Base-by-base conservation (phyloP, 1,284 basidiomycete genomes). In the Naganishia liquefaciens region DNA sequence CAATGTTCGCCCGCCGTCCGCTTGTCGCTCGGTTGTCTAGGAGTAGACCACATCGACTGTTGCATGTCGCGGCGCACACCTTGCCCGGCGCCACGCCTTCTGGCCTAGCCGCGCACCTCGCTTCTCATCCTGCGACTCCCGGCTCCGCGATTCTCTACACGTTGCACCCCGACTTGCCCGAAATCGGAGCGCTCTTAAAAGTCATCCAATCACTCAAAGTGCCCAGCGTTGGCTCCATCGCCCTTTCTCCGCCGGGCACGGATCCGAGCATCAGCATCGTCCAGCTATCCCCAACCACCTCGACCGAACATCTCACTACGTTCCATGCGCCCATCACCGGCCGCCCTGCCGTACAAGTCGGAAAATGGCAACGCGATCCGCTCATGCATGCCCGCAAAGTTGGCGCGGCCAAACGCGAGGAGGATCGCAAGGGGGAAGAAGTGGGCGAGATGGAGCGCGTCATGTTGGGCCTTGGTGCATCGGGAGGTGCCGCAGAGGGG, bases 261-360 rank as follows among this genome's bases (percentile, higher is more conserved):
- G 11, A 40, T 10, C 23, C 40, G 17, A 46, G 46, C 30, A 43
- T 76, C 13, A 70, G 72, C 17, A 61, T 79, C 11, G 74, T 73
- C 6, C 71, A 72, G 2, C 72, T 77, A 44, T 63, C 68, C 5
- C 68, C 69, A 2, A 50, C 60, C 25, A 47, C 28, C n/a, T 40
- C 61, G 2, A 15, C 30, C 10, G 64, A 66, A 23, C 60, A 53
- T 0, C 40, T 68, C 19, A 51, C 62, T n/a, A 64, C 40, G 69
- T 73, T 68, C 67, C 68, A 69, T 49, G 68, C 65, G 5, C 69
- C 50, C 13, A 60, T 69, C 9, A 63, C 64, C 0, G 77, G 77
- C 0, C 62, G 76, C 25, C 73, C 71, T 5, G 69, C 70, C 0
- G 73, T 71, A 3, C 68, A 74, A 53, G 77, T 79, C 7, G 77